Conservation (phyloP, 192 early-diverging fungal species). For the Endogone sp. region DNA sequence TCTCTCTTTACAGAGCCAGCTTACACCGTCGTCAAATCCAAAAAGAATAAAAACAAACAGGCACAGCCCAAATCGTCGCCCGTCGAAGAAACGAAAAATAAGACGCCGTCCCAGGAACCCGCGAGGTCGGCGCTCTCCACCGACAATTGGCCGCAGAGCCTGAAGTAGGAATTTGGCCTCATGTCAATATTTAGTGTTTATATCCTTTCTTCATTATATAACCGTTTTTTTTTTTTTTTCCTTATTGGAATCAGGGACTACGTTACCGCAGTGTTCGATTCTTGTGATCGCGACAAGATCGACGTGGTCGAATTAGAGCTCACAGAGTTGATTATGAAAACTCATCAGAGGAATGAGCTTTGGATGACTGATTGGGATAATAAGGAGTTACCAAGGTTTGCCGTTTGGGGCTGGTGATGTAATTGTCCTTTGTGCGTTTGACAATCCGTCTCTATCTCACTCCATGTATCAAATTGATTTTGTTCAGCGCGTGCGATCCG, state of each 20-base stretch:
- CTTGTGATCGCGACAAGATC: constrained; percentile 29
- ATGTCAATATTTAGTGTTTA: background rate
- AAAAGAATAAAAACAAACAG: constrained; percentile 4
- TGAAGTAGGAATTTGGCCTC: constrained; percentile 14
- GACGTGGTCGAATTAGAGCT: constrained; percentile 51
- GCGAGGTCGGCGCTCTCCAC: background rate
- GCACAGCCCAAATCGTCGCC: background rate
- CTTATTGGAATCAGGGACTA: constrained; percentile 26
- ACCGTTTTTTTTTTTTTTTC: no score
- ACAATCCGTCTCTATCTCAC: background rate
- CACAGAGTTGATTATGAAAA: constrained; percentile 46
- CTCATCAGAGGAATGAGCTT: constrained; percentile 36
- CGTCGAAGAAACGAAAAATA: background rate
- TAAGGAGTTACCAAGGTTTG: constrained; percentile 60
- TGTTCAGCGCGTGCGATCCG: background rate
- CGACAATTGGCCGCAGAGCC: constrained; percentile 19
- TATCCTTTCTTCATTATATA: background rate
- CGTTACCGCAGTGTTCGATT: constrained; percentile 20
- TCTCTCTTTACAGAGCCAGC: background rate
- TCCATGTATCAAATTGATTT: background rate
- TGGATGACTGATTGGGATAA: constrained; percentile 64
- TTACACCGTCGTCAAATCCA: background rate
- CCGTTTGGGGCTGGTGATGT: constrained; percentile 11
- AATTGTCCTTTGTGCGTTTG: background rate
- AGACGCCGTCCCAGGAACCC: background rate